A percentile compares a stretch with the other conserved stretches of the same genome.
These are phyloP conservation scores for Penicillium arizonense DNA, from an alignment of 495 filamentous ascomycete genomes.

Conservation along the genomic window DNA sequence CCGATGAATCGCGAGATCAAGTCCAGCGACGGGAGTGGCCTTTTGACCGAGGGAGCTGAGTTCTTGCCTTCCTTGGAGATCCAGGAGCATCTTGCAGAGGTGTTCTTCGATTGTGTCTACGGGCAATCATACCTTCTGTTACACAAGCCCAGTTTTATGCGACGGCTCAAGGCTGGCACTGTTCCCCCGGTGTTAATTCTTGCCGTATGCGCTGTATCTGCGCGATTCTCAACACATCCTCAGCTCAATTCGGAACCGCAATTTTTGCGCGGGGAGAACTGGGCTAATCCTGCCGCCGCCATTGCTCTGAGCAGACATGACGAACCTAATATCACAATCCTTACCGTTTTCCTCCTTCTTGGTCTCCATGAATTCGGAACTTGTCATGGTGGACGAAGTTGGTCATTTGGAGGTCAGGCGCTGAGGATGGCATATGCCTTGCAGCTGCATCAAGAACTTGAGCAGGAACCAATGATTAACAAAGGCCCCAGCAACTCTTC, in stretches of 20 bases:
- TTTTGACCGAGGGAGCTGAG: conserved; percentile 78
- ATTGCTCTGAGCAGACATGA: conserved; percentile 86
- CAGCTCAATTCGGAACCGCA: conserved; percentile 78
- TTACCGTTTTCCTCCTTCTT: conserved; percentile 83
- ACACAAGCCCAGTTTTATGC: conserved; percentile 95
- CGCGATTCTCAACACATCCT: conserved; percentile 93
- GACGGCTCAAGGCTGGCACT: conserved; percentile 65
- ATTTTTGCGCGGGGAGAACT: conserved; percentile 88
- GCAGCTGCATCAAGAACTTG: conserved; percentile 91
- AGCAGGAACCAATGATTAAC: conserved; percentile 69
- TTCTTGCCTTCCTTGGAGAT: conserved; percentile 83
- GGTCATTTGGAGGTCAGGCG: conserved; percentile 92
- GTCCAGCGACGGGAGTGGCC: conserved; percentile 62
- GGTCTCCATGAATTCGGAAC: conserved; percentile 96
- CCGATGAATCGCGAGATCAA: conserved; percentile 60
- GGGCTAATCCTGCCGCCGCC: conserved; percentile 79
- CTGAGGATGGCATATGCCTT: conserved; percentile 96
- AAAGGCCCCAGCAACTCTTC: conserved; percentile 57
- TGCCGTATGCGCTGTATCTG: conserved; percentile 88
- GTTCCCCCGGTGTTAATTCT: conserved; percentile 86
- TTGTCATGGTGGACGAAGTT: conserved; percentile 92
- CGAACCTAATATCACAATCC: conserved; percentile 91
- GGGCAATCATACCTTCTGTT: conserved; percentile 94
- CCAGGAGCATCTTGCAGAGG: conserved; percentile 90
- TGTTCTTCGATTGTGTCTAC: conserved; percentile 95